Conservation (phyloP, 805 yeast genomes). For the Pichia scutulata region DNA sequence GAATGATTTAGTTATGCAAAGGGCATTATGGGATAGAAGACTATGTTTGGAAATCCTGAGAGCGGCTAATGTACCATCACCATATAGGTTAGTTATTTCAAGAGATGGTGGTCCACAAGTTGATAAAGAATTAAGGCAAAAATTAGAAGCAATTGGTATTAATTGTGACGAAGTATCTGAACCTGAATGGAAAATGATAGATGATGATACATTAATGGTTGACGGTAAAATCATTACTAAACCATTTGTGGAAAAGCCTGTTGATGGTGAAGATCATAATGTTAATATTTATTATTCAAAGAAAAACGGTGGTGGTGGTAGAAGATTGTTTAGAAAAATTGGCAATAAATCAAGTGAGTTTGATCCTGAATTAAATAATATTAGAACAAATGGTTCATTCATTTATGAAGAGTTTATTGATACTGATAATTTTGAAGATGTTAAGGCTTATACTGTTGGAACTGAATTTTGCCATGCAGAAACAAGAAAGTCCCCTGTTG, state of each 20-base stretch:
- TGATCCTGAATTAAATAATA: constrained; percentile 66
- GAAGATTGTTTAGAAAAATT: constrained; percentile 87
- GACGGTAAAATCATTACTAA: constrained; percentile 66
- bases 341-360: constrained; percentile 96
- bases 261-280: constrained; percentile 97
- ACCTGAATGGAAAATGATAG: constrained; percentile 82
- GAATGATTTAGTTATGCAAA: constrained; percentile 86
- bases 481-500: constrained; percentile 96
- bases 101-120: constrained; percentile 96
- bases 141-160: constrained; percentile 57
- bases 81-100: constrained; percentile 77
- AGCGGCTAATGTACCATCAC: constrained; percentile 82
- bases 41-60: constrained; percentile 73
- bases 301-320: constrained; percentile 94
- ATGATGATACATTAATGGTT: constrained; percentile 74
- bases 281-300: constrained; percentile 85
- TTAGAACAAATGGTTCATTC: constrained; percentile 86
- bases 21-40: constrained; percentile 95
- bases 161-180: constrained; percentile 43
- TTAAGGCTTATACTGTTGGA: constrained; percentile 96
- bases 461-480: constrained; percentile 91
- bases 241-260: constrained; percentile 98
- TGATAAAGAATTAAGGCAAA: constrained; percentile 55
- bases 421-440: constrained; percentile 97
- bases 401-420: constrained; percentile 95